Evolutionary conservation across 768 basidiomycete genomes (phyloP).

Genomic region (Gloeopeniophorella convolvens): DNA sequence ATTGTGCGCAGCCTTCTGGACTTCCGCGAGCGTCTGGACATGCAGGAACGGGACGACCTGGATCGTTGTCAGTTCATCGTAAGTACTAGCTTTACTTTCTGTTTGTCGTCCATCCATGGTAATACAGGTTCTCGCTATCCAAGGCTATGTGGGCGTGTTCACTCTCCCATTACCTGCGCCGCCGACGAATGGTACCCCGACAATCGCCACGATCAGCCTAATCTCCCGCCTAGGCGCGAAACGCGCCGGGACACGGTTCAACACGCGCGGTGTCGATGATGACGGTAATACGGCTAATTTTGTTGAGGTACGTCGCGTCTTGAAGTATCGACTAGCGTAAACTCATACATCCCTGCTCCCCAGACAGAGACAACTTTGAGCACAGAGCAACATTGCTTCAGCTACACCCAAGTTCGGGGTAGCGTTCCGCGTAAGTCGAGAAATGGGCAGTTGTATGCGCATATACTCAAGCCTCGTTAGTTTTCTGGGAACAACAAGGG

Average conservation of each 20-base stretch:
- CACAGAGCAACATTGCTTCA: constrained; percentile 81
- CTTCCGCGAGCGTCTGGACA: constrained; percentile 75
- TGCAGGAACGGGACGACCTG: constrained; percentile 60
- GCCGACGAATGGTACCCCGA: constrained; percentile 65
- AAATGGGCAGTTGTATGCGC: constrained; percentile 3
- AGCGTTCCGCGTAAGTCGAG: constrained; percentile 78
- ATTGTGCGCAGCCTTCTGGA: constrained; percentile 82
- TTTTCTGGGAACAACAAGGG: constrained; percentile 99
- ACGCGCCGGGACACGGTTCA: constrained; percentile 94
- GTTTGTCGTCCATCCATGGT: constrained; percentile 7
- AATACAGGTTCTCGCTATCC: constrained; percentile 75
- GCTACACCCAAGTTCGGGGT: constrained; percentile 91
- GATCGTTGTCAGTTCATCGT: constrained; percentile 85
- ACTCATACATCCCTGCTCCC: constrained; percentile 1
- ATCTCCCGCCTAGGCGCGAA: constrained; percentile 91
- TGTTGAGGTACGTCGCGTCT: constrained; percentile 63
- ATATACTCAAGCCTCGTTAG: constrained; percentile 33
- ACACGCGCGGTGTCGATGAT: constrained; percentile 93
- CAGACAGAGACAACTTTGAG: constrained; percentile 90
- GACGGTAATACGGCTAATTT: constrained; percentile 94
- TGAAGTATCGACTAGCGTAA: not conserved
- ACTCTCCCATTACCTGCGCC: constrained; percentile 72
- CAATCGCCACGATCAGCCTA: constrained; percentile 68
- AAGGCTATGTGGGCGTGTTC: constrained; percentile 87
- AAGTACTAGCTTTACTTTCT: constrained; percentile 28